A percentile compares a stretch with the other conserved stretches of the same genome.
Evolutionary conservation across 257 asterid genomes (phyloP).

Genomic region (Nicotiana otophora): DNA sequence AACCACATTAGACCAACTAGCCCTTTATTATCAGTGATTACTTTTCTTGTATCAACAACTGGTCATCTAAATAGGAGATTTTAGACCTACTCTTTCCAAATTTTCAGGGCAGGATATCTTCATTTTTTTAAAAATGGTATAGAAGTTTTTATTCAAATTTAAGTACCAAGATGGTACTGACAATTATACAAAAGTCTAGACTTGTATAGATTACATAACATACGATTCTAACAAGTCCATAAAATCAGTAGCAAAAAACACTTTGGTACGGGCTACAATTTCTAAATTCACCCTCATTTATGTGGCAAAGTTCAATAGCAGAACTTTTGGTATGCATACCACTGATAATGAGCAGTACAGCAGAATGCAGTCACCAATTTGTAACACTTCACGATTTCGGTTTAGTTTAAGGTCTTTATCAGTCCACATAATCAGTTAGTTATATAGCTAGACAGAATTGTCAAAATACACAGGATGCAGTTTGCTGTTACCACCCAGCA

Average conservation of each 20-base stretch:
- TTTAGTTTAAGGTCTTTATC: too few species aligned
- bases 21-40: neutral
- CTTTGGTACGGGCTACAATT: too few species aligned
- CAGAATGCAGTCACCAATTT: too few species aligned
- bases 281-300: too few species aligned
- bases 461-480: neutral
- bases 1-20: slow-evolving; percentile 1
- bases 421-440: too few species aligned
- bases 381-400: too few species aligned
- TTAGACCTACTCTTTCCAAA: neutral
- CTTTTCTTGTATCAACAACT: neutral
- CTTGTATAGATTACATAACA: neutral
- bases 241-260: too few species aligned
- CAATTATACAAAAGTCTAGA: neutral
- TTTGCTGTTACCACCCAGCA: neutral
- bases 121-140: neutral
- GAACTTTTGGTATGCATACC: too few species aligned
- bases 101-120: neutral
- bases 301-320: too few species aligned
- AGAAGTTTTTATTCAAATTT: neutral
- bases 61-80: neutral
- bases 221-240: neutral
- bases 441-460: too few species aligned
- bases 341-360: too few species aligned
- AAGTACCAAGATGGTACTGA: neutral